Base-by-base conservation (phyloP, 1,284 basidiomycete genomes). In the Cryptococcus sp. region DNA sequence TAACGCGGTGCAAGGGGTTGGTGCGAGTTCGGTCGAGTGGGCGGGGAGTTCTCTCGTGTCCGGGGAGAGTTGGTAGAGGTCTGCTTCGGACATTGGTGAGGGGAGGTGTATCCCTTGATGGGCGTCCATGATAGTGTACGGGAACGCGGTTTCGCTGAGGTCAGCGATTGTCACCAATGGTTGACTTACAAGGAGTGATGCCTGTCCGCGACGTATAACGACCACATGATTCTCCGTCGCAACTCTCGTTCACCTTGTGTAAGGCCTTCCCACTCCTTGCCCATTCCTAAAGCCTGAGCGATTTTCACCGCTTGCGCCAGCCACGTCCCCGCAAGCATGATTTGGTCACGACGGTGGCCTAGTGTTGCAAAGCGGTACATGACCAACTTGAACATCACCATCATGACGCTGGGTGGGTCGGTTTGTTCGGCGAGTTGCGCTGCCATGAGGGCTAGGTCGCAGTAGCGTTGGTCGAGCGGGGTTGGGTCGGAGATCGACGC, bases 181-280 rank as follows among this genome's bases (percentile, higher is more conserved):
- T n/a, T 23, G 10, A 66, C 69, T 64, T 39, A 68, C 61, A 72
- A 75, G 1, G 70, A 68, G 58, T 70, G 67, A 46, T 70, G 65
- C 41, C 74, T 58, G 61, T 76, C 75, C 10, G 70, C 70, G 25
- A 70, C 59, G 57, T 73, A 76, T 43, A 76, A 59, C n/a, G 65
- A 59, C 69, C 72, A 76, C 65, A 76, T 73, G 23, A 77, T 62
- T 26, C 75, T 66, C 50, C 75, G 64, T 26, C 72, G 61, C 48
- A 73, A 53, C 55, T 77, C 75, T 43, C 75, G 64, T 52, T 75
- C 73, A 16, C 68, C 69, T 34, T 71, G 69, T 0, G 69, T 66
- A 25, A 73, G 61, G 17, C 72, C 71, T 45, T 74, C 71, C 67
- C 70, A 73, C 55, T 77, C 75, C 50, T 73, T 72, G 55, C 69